Evolutionary conservation across 2,329 filamentous ascomycete genomes (phyloP).

Genomic region (Cephalotrichum gorgonifer): DNA sequence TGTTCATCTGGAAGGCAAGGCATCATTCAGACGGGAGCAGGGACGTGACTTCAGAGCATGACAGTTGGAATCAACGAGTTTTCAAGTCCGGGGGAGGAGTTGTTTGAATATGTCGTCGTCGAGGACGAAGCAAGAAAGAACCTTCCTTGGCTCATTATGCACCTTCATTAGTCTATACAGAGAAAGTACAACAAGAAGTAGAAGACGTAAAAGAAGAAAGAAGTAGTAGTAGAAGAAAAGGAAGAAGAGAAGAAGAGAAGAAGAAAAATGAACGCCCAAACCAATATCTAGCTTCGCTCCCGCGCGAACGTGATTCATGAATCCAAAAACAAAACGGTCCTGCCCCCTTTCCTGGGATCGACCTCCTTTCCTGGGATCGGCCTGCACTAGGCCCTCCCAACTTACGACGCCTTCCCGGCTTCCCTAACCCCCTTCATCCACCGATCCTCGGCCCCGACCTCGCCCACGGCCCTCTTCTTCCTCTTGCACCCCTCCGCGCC

Average conservation of each 20-base stretch:
- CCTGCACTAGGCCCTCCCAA: background rate
- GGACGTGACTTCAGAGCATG: too few species aligned
- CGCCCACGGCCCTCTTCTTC: constrained; percentile 24
- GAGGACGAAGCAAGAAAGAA: background rate
- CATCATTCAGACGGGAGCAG: too few species aligned
- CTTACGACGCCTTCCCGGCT: constrained; percentile 20
- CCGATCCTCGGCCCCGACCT: constrained; percentile 36
- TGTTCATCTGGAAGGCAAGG: too few species aligned
- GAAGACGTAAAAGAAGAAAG: background rate
- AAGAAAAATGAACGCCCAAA: background rate
- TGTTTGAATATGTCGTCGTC: too few species aligned
- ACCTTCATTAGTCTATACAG: background rate
- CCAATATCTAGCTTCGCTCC: background rate
- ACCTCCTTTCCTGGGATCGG: background rate
- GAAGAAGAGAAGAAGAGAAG: background rate
- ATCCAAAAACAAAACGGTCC: background rate
- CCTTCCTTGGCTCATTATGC: too few species aligned
- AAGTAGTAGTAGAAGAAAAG: background rate
- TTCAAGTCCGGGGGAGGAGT: too few species aligned
- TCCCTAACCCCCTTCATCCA: constrained; percentile 30
- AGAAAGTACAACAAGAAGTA: background rate
- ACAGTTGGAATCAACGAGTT: too few species aligned
- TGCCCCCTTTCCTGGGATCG: background rate
- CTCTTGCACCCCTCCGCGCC: constrained; percentile 16
- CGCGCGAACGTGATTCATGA: background rate